phyloP scores from a whole-genome alignment of 2,329 filamentous ascomycete genomes.

The Graphiopsis chlorocephala region DNA sequence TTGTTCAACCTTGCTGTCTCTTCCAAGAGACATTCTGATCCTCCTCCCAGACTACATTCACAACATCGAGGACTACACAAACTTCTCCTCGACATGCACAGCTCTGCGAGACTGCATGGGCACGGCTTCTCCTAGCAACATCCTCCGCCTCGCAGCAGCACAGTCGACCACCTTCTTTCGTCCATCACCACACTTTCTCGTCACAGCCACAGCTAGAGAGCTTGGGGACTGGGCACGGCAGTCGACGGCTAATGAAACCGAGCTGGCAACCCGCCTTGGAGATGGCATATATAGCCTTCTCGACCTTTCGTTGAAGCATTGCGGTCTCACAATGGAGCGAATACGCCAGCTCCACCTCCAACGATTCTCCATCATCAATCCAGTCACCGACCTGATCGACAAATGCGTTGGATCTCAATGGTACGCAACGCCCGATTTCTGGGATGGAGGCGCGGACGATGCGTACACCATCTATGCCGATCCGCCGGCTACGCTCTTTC shows the following conservation, averaged over 20 bases:
- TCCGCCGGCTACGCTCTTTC: conserved; percentile 27
- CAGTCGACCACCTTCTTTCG: conserved; percentile 38
- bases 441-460: conserved; percentile 34
- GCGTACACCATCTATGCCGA: conserved; percentile 30
- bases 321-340: conserved; percentile 32
- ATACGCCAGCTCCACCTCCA: conserved; percentile 32
- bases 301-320: conserved; percentile 30
- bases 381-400: conserved; percentile 35
- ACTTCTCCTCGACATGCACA: conserved; percentile 31
- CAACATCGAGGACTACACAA: conserved; percentile 37
- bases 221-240: conserved; percentile 35
- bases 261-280: conserved; percentile 24
- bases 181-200: conserved; percentile 38
- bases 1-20: conserved; percentile 12
- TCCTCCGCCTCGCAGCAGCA: conserved; percentile 35
- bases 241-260: conserved; percentile 23
- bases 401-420: conserved; percentile 35
- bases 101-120: conserved; percentile 26
- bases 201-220: conserved; percentile 34
- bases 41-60: conserved; percentile 23
- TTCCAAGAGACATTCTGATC: conserved; percentile 23
- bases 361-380: conserved; percentile 35
- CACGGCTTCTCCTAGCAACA: conserved; percentile 26
- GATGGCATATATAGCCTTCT: conserved; percentile 35
- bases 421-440: conserved; percentile 29